phyloP scores from a whole-genome alignment of 208 protist species.

The Trypanosoma cruzi region DNA sequence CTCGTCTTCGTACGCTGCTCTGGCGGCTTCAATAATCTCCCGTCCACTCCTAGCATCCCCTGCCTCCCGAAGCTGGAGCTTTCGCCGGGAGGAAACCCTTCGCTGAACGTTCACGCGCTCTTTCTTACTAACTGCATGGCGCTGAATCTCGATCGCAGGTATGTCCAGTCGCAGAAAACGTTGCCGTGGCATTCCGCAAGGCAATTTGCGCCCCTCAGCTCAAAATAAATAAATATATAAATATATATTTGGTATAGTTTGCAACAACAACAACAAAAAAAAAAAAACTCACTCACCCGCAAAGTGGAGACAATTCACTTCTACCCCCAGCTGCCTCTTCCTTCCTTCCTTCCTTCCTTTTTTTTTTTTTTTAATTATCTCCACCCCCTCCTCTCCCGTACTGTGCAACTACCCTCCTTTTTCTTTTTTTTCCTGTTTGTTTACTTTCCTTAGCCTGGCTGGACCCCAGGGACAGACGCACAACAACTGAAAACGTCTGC shows the following conservation, averaged over 20 bases:
- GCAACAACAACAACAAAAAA: not conserved
- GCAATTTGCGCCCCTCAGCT: not conserved
- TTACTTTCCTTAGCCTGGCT: no score
- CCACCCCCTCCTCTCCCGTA: no score
- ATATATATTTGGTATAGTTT: no score
- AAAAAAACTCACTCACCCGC: no score
- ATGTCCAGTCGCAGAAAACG: not conserved
- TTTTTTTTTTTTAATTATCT: no score
- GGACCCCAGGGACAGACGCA: no score
- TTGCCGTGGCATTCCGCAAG: not conserved
- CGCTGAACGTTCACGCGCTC: not conserved
- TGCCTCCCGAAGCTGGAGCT: not conserved
- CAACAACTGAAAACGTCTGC: no score
- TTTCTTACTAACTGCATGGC: not conserved
- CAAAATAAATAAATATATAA: not conserved
- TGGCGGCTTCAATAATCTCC: not conserved
- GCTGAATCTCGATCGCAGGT: not conserved
- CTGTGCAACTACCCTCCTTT: no score
- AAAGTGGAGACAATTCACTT: no score
- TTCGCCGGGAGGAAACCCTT: not conserved
- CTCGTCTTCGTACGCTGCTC: not conserved
- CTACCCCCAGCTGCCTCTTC: no score
- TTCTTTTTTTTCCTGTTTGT: no score
- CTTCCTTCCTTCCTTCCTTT: no score
- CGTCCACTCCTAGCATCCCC: not conserved